Conservation (phyloP, 345 rosid species). For the Excoecaria agallocha region DNA sequence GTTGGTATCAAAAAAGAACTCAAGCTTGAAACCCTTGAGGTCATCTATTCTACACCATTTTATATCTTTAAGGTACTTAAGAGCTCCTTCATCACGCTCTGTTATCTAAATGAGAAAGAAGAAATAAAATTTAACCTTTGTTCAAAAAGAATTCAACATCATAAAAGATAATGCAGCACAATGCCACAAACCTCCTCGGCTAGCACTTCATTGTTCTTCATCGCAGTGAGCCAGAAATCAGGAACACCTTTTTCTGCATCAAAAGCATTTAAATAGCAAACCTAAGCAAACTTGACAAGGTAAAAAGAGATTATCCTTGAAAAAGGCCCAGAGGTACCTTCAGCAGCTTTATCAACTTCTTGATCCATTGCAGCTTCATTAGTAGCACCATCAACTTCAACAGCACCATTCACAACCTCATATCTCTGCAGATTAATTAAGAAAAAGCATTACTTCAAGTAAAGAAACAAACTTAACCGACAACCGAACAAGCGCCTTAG, state of each 20-base stretch:
- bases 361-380: conserved; percentile 47
- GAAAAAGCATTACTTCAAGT: not conserved
- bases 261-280: conserved; percentile 19
- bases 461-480: not conserved
- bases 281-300: not conserved
- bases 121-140: not conserved
- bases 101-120: conserved; percentile 47
- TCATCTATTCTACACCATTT: conserved; percentile 82
- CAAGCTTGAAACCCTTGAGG: conserved; percentile 96
- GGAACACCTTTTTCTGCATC: conserved; percentile 91
- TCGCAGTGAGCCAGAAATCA: conserved; percentile 84
- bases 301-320: not conserved
- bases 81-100: conserved; percentile 93
- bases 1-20: conserved; percentile 79
- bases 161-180: not conserved
- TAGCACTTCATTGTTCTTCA: conserved; percentile 92
- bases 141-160: not conserved
- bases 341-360: conserved; percentile 52
- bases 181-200: conserved; percentile 65
- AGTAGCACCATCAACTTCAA: conserved; percentile 58
- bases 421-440: conserved; percentile 50
- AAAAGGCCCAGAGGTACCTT: conserved; percentile 42
- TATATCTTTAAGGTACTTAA: conserved; percentile 76
- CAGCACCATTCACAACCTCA: conserved; percentile 81
- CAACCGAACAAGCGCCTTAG: not conserved